A percentile compares a stretch with the other conserved stretches of the same genome.
phyloP scores from a whole-genome alignment of 768 basidiomycete species.

The Amyloporia xantha region DNA sequence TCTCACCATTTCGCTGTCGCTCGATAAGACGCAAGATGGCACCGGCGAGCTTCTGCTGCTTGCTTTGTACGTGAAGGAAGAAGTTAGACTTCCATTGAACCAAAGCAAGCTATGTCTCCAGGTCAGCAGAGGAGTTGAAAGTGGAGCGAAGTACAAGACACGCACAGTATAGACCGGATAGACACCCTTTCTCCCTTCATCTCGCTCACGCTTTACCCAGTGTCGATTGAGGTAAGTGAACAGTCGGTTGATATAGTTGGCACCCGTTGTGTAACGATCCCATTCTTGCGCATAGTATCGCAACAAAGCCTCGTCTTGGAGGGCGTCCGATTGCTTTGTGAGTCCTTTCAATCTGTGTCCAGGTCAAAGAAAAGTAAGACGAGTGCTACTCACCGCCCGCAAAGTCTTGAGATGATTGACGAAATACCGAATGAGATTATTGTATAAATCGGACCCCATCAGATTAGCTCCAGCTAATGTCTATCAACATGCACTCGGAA shows the following conservation, averaged over 20 bases:
- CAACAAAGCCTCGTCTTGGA: constrained; percentile 84
- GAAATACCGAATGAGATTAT: constrained; percentile 90
- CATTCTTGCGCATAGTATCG: constrained; percentile 90
- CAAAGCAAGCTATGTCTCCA: constrained; percentile 63
- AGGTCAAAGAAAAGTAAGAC: too few species aligned
- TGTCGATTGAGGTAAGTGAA: constrained; percentile 98
- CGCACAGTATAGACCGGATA: constrained; percentile 91
- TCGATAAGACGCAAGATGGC: constrained; percentile 90
- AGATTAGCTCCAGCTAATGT: constrained; percentile 79
- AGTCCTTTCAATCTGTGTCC: constrained; percentile 1
- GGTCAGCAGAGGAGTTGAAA: neutral
- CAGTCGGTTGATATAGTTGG: constrained; percentile 93
- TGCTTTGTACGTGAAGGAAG: constrained; percentile 82
- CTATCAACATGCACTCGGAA: constrained; percentile 15
- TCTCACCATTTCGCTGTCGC: constrained; percentile 88
- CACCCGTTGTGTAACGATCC: constrained; percentile 95
- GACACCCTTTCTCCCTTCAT: constrained; percentile 91
- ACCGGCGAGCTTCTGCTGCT: constrained; percentile 73
- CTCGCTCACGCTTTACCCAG: constrained; percentile 98
- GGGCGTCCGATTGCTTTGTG: constrained; percentile 61
- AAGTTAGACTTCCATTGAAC: constrained; percentile 76
- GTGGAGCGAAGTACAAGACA: neutral
- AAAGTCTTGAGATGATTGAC: constrained; percentile 67
- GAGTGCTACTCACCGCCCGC: constrained; percentile 44
- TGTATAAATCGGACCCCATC: constrained; percentile 97